These are phyloP conservation scores for Echites panduratus DNA, from an alignment of 257 asterid species.

Conservation along the genomic window DNA sequence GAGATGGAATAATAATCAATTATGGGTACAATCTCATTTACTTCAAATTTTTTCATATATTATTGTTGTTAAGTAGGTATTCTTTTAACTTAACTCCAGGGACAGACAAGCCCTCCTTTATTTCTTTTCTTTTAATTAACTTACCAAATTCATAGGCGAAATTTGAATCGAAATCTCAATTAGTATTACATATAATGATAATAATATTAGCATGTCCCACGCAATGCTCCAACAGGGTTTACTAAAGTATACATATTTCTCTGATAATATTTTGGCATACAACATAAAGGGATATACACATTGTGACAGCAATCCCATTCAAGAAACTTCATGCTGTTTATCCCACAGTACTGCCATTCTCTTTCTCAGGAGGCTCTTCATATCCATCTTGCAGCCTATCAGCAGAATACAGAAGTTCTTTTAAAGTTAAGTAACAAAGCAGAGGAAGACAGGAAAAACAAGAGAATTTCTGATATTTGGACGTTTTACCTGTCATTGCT, in stretches of 20 bases:
- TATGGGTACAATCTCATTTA: too few relatives aligned
- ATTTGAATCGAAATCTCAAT: too few relatives aligned
- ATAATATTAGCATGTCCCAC: too few relatives aligned
- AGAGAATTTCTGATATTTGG: neutral
- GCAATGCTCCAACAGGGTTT: too few relatives aligned
- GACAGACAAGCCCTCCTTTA: too few relatives aligned
- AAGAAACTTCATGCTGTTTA: conserved; percentile 14
- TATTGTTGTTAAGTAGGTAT: too few relatives aligned
- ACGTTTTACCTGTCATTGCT: conserved; percentile 56
- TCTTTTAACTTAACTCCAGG: too few relatives aligned
- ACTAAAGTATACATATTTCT: neutral
- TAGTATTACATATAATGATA: too few relatives aligned
- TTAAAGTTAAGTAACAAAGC: conserved; percentile 4
- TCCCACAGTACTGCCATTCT: conserved; percentile 4
- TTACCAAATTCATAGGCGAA: too few relatives aligned
- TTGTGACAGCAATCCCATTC: neutral
- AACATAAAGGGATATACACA: neutral
- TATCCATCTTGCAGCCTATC: conserved; percentile 60
- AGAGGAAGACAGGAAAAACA: neutral
- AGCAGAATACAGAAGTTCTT: conserved; percentile 23
- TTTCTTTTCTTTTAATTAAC: too few relatives aligned
- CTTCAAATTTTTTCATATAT: too few relatives aligned
- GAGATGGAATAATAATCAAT: too few relatives aligned
- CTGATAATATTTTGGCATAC: neutral
- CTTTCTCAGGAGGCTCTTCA: conserved; percentile 30